These are phyloP conservation scores for Colletotrichum liriopes DNA, from an alignment of 2,329 filamentous ascomycete species.

Conservation along the genomic window DNA sequence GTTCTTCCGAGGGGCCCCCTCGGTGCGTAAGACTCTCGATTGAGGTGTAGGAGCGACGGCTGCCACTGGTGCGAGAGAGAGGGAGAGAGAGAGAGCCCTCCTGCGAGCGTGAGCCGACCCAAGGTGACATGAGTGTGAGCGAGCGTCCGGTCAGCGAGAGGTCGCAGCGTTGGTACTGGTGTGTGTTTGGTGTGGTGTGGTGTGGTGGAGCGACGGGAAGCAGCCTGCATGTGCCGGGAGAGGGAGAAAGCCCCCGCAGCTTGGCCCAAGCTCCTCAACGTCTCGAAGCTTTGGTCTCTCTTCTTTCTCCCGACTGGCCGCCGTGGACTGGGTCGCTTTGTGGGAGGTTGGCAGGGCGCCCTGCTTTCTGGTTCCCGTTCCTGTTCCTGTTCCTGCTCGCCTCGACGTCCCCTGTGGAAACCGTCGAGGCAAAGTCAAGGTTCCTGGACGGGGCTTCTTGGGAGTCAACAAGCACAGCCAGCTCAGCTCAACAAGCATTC, in stretches of 20 bases:
- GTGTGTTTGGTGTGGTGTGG: constrained; percentile 5
- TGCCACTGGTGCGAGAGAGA: constrained; percentile 21
- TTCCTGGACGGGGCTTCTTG: neutral
- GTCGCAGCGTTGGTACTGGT: neutral
- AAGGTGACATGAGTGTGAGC: neutral
- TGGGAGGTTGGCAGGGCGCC: constrained; percentile 6
- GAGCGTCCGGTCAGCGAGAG: neutral
- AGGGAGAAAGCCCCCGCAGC: constrained; percentile 4
- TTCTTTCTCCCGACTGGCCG: neutral
- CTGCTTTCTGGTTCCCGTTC: neutral
- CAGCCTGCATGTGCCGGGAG: constrained; percentile 1
- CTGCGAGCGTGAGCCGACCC: constrained; percentile 7
- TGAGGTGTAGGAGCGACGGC: constrained; percentile 14
- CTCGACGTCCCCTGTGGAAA: constrained; percentile 15
- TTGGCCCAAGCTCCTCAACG: constrained; percentile 46
- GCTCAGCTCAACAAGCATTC: constrained; percentile 41
- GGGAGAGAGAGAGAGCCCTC: constrained; percentile 2
- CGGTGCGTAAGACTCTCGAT: neutral
- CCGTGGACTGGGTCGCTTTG: neutral
- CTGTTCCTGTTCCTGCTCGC: constrained; percentile 4
- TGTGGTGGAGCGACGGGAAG: constrained; percentile 28
- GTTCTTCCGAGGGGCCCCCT: constrained; percentile 12
- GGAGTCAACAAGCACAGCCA: constrained; percentile 9
- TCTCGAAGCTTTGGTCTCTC: constrained; percentile 40
- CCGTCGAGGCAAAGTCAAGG: neutral